Base-by-base conservation (phyloP, 202 grass and related monocot species). In the Bolboschoenoplectus hybrid region DNA sequence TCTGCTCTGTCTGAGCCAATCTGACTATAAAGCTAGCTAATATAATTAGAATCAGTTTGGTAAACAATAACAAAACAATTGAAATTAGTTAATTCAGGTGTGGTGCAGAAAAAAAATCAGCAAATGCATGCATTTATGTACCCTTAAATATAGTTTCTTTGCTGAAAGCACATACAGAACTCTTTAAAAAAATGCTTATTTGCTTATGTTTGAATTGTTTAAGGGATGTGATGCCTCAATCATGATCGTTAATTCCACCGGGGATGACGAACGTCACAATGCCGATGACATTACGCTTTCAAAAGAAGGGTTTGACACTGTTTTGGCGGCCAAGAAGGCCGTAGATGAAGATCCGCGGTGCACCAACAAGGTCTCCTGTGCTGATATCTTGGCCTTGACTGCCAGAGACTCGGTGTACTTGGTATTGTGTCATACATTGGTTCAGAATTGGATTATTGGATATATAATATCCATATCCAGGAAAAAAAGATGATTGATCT, bases 301-400 rank as follows among this genome's bases (percentile, higher is more conserved):
- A 56, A 82, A 47, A 11, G 84, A 91, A 32, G 93, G 85, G 16
- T 90, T 91, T 62, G 0, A 32, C 49, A 87, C 90, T 19, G 83
- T 94, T 35, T 19, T 77, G 11, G 64, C 5, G 11, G 88, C 88
- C 66, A 95, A 93, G 91, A 76, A 68, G 0, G 89, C 89, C 0
- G 86, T 93, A 7, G 93, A 93, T 69, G 81, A 50, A 1, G 84
- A 86, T 81, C 86, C 82, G 5, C 86, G 9, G 69, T 95, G 93
- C 89, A 66, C 60, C 9, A 67, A 85, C 85, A 87, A 50, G 81
- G 93, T 95, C 71, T 95, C 93, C 68, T 95, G 93, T 80, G 89
- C 91, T 39, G 93, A 95, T 82, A 93, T 95, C 52, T 46, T 95
- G 5, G 93, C 91, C n/a, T 85, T 95, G 47, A 91, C 93, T 65